Conservation (phyloP, 176 grass and related monocot genomes). For the Zea luxurians region DNA sequence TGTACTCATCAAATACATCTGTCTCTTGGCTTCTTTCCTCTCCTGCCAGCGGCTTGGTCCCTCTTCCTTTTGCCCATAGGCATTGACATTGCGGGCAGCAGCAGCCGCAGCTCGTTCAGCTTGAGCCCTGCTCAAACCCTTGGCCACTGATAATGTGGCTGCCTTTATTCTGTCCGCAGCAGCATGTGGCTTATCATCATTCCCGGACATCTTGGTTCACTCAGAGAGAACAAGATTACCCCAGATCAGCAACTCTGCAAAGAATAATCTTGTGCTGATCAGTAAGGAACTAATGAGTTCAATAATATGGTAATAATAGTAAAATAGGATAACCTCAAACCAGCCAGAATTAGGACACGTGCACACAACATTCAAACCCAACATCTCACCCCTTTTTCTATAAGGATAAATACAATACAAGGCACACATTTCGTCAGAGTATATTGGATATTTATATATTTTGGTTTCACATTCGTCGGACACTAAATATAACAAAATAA, state of each 20-base stretch:
- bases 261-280: neutral
- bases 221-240: neutral
- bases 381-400: neutral
- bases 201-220: slow-evolving; percentile 56
- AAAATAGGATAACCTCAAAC: neutral
- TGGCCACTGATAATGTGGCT: slow-evolving; percentile 53
- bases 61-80: slow-evolving; percentile 88
- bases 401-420: neutral
- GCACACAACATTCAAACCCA: neutral
- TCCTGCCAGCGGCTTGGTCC: slow-evolving; percentile 75
- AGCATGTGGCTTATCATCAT: slow-evolving; percentile 52
- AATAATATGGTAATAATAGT: neutral
- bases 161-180: slow-evolving; percentile 60
- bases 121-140: slow-evolving; percentile 79
- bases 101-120: slow-evolving; percentile 61
- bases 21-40: slow-evolving; percentile 79
- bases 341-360: neutral
- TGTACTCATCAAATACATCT: slow-evolving; percentile 89
- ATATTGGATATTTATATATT: neutral
- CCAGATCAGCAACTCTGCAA: slow-evolving; percentile 24
- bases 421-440: neutral
- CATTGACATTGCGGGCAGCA: slow-evolving; percentile 74
- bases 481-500: neutral
- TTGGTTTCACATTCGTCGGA: neutral
- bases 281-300: neutral